A percentile compares a stretch with the other conserved stretches of the same genome.
phyloP scores from a whole-genome alignment of 495 filamentous ascomycete species.

The Neurospora sp. region DNA sequence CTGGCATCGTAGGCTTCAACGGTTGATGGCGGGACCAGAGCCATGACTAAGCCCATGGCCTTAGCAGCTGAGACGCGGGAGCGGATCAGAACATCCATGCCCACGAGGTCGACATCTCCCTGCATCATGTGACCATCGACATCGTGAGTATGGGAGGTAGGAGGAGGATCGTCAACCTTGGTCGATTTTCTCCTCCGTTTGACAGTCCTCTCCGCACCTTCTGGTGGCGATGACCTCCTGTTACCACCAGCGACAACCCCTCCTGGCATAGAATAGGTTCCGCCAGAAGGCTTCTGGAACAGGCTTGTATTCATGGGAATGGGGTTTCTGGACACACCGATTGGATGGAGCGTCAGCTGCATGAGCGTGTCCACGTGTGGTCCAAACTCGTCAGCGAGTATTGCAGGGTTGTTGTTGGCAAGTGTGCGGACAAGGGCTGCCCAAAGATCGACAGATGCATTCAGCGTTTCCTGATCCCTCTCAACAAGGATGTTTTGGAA shows the following conservation, averaged over 20 bases:
- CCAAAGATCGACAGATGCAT: conserved; percentile 81
- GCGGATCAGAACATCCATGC: conserved; percentile 74
- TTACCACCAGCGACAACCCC: conserved; percentile 33
- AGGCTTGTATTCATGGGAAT: conserved; percentile 80
- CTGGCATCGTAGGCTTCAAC: conserved; percentile 42
- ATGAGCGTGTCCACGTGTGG: conserved; percentile 67
- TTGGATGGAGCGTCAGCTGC: conserved; percentile 72
- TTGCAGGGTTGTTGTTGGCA: conserved; percentile 43
- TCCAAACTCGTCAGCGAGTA: conserved; percentile 54
- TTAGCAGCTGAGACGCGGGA: conserved; percentile 78
- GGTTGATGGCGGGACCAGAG: conserved; percentile 41
- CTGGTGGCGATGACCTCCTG: conserved; percentile 53
- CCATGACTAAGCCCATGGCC: conserved; percentile 71
- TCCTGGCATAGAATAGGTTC: conserved; percentile 52
- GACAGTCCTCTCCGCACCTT: conserved; percentile 31
- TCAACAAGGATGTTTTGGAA: conserved; percentile 96
- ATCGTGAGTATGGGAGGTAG: conserved; percentile 63
- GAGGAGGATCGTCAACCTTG: conserved; percentile 61
- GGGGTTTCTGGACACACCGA: conserved; percentile 80
- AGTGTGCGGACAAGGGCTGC: conserved; percentile 59
- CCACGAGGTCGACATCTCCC: conserved; percentile 89
- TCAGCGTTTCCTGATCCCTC: conserved; percentile 63
- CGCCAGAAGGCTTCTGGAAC: conserved; percentile 91
- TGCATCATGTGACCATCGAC: conserved; percentile 97
- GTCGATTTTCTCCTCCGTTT: conserved; percentile 77